phyloP scores from a whole-genome alignment of 768 basidiomycete species.

The Mycena belliarum region DNA sequence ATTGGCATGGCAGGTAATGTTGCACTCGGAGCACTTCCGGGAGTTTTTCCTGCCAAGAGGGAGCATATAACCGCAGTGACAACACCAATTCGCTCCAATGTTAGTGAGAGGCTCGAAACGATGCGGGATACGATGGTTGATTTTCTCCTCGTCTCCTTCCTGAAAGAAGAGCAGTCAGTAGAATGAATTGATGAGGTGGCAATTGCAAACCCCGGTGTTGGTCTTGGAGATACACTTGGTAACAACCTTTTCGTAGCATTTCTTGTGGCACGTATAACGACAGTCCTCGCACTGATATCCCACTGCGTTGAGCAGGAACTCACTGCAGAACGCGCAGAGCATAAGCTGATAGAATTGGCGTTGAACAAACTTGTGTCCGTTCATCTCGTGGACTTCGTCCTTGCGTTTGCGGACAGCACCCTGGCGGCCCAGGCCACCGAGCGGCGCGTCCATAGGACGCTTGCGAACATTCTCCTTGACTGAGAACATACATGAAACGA shows the following conservation, averaged over 20 bases:
- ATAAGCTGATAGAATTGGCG: slow-evolving; percentile 98
- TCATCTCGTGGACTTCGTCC: slow-evolving; percentile 98
- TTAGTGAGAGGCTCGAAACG: slow-evolving; percentile 97
- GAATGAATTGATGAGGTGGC: neutral
- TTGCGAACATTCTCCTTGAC: slow-evolving; percentile 98
- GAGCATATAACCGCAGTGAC: slow-evolving; percentile 98
- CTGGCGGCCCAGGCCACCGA: slow-evolving; percentile 92
- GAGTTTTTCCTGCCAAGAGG: slow-evolving; percentile 97
- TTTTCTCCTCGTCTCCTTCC: slow-evolving; percentile 98
- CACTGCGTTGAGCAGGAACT: slow-evolving; percentile 94
- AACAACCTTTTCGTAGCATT: slow-evolving; percentile 97
- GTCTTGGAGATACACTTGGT: slow-evolving; percentile 99
- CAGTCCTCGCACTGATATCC: slow-evolving; percentile 99
- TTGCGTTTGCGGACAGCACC: slow-evolving; percentile 98
- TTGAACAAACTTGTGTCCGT: slow-evolving; percentile 97
- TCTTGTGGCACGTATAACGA: slow-evolving; percentile 98
- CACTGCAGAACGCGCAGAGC: slow-evolving; percentile 96
- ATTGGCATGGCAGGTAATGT: slow-evolving; percentile 94
- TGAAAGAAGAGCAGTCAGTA: slow-evolving; percentile 31
- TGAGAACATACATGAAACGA: slow-evolving; percentile 33
- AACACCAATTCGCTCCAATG: slow-evolving; percentile 98
- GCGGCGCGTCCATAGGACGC: slow-evolving; percentile 85
- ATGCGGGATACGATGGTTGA: slow-evolving; percentile 99
- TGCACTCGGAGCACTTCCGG: slow-evolving; percentile 93
- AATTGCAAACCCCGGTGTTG: slow-evolving; percentile 77